phyloP scores from a whole-genome alignment of 139 green algal species.

The Volvox reticuliferus region DNA sequence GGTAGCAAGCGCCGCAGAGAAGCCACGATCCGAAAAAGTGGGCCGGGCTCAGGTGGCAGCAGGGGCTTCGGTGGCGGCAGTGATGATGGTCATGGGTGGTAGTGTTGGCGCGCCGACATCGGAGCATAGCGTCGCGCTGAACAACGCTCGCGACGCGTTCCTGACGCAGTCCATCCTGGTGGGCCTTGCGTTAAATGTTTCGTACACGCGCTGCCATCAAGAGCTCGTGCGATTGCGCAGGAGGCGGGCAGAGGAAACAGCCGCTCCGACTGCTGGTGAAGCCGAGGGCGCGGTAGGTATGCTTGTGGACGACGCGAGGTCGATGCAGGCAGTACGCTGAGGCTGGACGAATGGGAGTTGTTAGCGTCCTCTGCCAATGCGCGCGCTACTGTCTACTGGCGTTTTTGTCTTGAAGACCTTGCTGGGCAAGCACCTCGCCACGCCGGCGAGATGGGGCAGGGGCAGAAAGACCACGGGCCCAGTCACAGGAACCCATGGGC shows the following conservation, averaged over 20 bases:
- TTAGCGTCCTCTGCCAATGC: no score
- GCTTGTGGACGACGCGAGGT: no score
- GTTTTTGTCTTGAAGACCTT: no score
- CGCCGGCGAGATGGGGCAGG: no score
- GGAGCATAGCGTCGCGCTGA: not conserved
- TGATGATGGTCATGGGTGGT: not conserved
- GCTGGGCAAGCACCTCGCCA: no score
- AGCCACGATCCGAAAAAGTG: not conserved
- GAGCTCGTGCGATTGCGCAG: not conserved
- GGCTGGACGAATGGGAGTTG: no score
- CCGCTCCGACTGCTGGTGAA: not conserved
- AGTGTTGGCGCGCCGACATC: not conserved
- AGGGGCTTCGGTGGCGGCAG: not conserved
- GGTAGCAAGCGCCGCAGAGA: not conserved
- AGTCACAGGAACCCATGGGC: no score
- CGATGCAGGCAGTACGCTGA: no score
- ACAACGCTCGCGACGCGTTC: slow-evolving; percentile 9
- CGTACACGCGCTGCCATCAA: slow-evolving; percentile 17
- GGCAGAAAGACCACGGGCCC: no score
- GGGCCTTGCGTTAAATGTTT: slow-evolving; percentile 27
- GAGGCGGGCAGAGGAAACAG: not conserved
- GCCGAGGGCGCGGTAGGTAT: not conserved
- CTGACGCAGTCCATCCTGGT: slow-evolving; percentile 19
- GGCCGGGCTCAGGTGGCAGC: not conserved
- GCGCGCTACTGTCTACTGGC: no score